Percentiles rank a stretch among this genome's conserved stretches.
Conservation (phyloP, 192 early-diverging fungal genomes). For the Coemansia sp. region DNA sequence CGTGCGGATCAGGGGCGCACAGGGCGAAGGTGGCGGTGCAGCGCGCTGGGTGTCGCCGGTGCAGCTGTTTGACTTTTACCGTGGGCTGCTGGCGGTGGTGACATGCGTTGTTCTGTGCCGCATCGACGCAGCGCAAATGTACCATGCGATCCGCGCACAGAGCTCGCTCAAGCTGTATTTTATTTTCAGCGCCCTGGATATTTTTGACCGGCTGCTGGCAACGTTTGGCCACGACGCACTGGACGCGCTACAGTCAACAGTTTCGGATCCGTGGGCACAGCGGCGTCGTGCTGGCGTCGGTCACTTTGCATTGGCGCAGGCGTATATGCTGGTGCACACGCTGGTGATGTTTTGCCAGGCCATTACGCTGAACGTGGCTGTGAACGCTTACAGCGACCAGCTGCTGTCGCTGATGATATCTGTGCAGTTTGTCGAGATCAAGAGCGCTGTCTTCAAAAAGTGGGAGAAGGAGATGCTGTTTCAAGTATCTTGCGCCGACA, state of each 20-base stretch:
- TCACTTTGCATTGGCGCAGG: constrained; percentile 72
- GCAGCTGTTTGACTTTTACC: constrained; percentile 90
- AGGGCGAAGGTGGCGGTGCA: constrained; percentile 13
- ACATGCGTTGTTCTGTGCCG: constrained; percentile 74
- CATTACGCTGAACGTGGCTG: constrained; percentile 93
- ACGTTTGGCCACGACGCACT: constrained; percentile 95
- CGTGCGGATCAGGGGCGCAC: constrained; percentile 20
- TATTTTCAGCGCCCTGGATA: constrained; percentile 94
- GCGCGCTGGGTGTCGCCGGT: constrained; percentile 64
- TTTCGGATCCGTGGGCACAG: constrained; percentile 39
- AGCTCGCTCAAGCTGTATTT: constrained; percentile 96
- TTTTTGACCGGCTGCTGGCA: constrained; percentile 89
- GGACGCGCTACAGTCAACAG: constrained; percentile 86
- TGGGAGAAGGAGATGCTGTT: constrained; percentile 98
- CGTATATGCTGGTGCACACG: constrained; percentile 88
- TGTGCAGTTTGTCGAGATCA: constrained; percentile 99
- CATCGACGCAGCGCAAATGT: constrained; percentile 86
- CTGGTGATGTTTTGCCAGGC: constrained; percentile 93
- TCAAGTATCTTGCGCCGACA: constrained; percentile 91
- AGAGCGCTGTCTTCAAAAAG: constrained; percentile 93
- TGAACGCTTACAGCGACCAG: constrained; percentile 95
- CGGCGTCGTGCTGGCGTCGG: constrained; percentile 42
- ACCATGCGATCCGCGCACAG: constrained; percentile 96
- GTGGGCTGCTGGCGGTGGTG: constrained; percentile 75
- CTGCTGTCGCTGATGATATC: constrained; percentile 89